These are phyloP conservation scores for Paramecium primaurelia DNA, from an alignment of 73 alveolate species.

Conservation along the genomic window DNA sequence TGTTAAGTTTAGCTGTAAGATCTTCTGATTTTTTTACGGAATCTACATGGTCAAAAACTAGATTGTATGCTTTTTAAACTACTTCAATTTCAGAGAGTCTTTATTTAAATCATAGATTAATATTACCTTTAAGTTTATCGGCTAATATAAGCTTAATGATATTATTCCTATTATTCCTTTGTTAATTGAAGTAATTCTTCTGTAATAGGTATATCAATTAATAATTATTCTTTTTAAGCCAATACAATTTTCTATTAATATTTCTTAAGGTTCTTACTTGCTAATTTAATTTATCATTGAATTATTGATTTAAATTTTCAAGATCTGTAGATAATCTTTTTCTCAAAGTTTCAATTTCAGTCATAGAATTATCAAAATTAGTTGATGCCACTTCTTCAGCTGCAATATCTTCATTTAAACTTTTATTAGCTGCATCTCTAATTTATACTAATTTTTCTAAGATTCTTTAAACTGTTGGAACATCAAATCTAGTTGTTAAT, in stretches of 20 bases:
- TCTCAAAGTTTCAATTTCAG: conserved; percentile 21
- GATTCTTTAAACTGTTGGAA: conserved; percentile 20
- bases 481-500: conserved; percentile 17
- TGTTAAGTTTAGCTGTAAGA: neutral
- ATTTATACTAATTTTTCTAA: conserved; percentile 3
- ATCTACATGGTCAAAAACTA: conserved; percentile 39
- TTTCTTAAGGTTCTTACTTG: neutral
- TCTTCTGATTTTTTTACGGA: conserved; percentile 25
- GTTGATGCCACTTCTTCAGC: conserved; percentile 37
- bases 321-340: conserved; percentile 9
- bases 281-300: neutral
- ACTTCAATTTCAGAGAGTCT: neutral
- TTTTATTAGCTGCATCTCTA: conserved; percentile 32
- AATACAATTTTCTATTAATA: neutral
- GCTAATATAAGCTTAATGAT: conserved; percentile 2
- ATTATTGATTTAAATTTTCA: neutral
- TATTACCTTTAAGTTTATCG: conserved; percentile 1
- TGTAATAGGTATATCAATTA: conserved; percentile 32
- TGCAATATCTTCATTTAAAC: conserved; percentile 19
- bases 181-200: neutral
- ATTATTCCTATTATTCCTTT: neutral
- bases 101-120: neutral
- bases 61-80: conserved; percentile 13
- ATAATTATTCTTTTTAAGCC: conserved; percentile 22
- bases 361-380: neutral